Base-by-base conservation (phyloP, 208 protist species). In the Trypanosoma mega region DNA sequence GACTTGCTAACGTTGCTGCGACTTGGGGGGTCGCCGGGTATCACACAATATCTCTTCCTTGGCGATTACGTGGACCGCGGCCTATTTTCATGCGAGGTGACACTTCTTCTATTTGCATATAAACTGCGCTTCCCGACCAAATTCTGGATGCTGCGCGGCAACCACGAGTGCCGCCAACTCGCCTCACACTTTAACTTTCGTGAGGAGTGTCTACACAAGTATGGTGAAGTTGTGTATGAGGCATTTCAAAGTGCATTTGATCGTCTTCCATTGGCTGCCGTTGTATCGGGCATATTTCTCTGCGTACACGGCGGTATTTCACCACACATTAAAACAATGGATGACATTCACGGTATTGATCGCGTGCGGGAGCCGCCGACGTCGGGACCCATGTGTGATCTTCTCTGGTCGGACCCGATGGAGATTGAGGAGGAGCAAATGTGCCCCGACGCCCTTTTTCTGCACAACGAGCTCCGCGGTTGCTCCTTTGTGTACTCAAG, bases 1-100 rank as follows among this genome's bases (percentile, higher is more conserved):
- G 93, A 97, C 53, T 63, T 97, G 3, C 55, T 85, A 1, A 89
- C 92, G 48, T 76, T 97, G 20, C 55, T 96, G 4, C 45, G 68
- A 5, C 33, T 91, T 3, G 87, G 68, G 7, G 88, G 90, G 9
- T 49, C 60, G 45, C 64, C 78, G 7, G 54, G 27, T 26, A 73
- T 91, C 21, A 98, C 88, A 0, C 96, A 98, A 55, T 99, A 98
- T 55, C 69, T 99, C 0, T 99, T 99, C 63, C 81, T 99, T 58
- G 97, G 98, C 14, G 98, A 99, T 76, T 99, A 98, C 58, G 79
- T 91, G 11, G 84, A 92, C 51, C 65, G 84, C 18, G 73, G 78
- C 2, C 54, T 50, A 39, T 85, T 87, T 58, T 88, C 64, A 20
- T 68, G 49, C 57, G 81, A 88, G 43, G 74, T 81, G 41, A 45